A percentile compares a stretch with the other conserved stretches of the same genome.
These are phyloP conservation scores for Ustilago cynodontis DNA, from an alignment of 1,284 basidiomycete species.

Conservation along the genomic window DNA sequence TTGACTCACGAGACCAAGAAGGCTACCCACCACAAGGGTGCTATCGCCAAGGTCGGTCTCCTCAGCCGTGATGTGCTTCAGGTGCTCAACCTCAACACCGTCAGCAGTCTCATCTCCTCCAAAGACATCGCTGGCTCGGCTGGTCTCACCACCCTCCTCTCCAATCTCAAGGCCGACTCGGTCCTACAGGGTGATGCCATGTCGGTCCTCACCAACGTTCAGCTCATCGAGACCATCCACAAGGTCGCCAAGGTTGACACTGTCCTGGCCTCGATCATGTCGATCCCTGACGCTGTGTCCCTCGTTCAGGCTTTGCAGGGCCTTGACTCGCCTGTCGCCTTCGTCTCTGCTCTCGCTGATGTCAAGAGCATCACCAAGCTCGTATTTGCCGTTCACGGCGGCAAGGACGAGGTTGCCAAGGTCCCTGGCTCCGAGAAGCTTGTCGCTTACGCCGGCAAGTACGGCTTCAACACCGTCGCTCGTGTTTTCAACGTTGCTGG, in stretches of 20 bases:
- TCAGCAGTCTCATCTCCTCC: conserved; percentile 1
- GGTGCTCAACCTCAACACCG: neutral
- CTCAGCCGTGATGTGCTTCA: conserved; percentile 1
- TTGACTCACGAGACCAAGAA: neutral
- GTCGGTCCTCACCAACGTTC: conserved; percentile 14
- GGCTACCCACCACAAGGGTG: neutral
- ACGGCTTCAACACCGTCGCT: conserved; percentile 11
- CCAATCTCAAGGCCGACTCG: conserved; percentile 10
- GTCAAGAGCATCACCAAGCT: conserved; percentile 19
- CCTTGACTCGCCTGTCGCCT: conserved; percentile 19
- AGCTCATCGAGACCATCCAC: conserved; percentile 22
- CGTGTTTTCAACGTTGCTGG: conserved; percentile 8
- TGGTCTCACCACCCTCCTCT: conserved; percentile 9
- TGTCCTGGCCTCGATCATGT: conserved; percentile 14
- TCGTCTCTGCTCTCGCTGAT: conserved; percentile 24
- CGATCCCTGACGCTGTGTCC: conserved; percentile 10
- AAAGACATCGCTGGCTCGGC: conserved; percentile 12
- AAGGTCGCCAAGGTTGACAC: conserved; percentile 16
- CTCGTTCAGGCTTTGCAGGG: conserved; percentile 18
- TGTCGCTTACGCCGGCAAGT: conserved; percentile 16
- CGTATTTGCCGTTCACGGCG: conserved; percentile 15
- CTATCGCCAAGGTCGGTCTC: neutral
- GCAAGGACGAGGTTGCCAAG: conserved; percentile 12
- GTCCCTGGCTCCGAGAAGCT: conserved; percentile 27
- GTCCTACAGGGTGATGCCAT: conserved; percentile 18